Evolutionary conservation across 495 filamentous ascomycete genomes (phyloP).

Genomic region (Platismatia glauca): DNA sequence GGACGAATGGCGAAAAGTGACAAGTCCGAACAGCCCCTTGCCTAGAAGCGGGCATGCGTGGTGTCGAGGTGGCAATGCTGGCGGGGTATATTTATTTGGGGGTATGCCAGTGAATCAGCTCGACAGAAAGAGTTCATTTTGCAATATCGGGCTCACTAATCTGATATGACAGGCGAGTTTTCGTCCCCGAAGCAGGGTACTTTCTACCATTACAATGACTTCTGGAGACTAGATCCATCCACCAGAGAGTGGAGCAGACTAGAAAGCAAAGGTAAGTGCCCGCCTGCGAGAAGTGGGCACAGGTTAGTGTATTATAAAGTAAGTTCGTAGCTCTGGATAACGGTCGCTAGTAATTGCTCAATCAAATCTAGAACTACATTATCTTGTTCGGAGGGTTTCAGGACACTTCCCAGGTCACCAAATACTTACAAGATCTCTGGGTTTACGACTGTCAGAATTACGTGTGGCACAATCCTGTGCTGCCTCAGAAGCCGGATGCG

Average conservation of each 20-base stretch:
- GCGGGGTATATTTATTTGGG: constrained; percentile 86
- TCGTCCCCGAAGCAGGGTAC: constrained; percentile 90
- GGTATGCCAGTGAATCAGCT: constrained; percentile 36
- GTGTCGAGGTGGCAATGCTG: constrained; percentile 75
- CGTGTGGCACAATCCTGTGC: constrained; percentile 62
- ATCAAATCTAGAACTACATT: constrained; percentile 49
- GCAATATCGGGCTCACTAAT: constrained; percentile 36
- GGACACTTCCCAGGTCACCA: constrained; percentile 86
- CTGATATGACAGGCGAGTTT: constrained; percentile 39
- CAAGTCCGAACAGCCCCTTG: constrained; percentile 81
- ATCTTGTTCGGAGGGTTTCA: constrained; percentile 81
- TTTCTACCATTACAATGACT: constrained; percentile 98
- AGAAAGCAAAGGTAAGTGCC: constrained; percentile 78
- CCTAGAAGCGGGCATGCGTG: constrained; percentile 89
- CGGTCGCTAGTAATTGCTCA: constrained; percentile 9
- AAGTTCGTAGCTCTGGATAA: constrained; percentile 26
- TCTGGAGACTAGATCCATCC: constrained; percentile 80
- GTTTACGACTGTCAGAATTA: constrained; percentile 63
- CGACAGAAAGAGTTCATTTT: not conserved
- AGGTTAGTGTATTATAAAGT: constrained; percentile 90
- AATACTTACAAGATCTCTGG: constrained; percentile 69
- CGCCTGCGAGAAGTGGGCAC: constrained; percentile 85
- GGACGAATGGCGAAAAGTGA: constrained; percentile 81
- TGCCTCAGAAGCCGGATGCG: constrained; percentile 79
- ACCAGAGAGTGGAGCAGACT: constrained; percentile 82